phyloP scores from a whole-genome alignment of 768 basidiomycete species.

The Boletus pseudo-olivaceus region DNA sequence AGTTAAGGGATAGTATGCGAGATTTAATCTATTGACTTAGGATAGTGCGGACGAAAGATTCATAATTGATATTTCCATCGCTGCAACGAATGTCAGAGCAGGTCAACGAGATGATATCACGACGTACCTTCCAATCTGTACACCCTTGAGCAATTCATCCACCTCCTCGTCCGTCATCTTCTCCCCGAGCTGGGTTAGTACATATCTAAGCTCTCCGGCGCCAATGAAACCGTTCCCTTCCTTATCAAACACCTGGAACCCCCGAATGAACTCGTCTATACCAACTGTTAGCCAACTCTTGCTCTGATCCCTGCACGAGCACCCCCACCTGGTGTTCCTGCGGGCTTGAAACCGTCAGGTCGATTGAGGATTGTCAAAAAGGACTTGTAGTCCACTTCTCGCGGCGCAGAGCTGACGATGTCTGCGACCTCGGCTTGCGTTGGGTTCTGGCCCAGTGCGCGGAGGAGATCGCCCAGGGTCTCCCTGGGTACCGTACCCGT shows the following conservation, averaged over 20 bases:
- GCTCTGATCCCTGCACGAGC: neutral
- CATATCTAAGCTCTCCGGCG: conserved; percentile 66
- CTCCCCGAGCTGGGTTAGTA: conserved; percentile 94
- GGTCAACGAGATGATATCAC: neutral
- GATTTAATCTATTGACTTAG: conserved; percentile 63
- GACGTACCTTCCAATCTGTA: conserved; percentile 85
- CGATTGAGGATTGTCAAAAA: conserved; percentile 91
- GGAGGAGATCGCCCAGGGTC: conserved; percentile 85
- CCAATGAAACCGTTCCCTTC: conserved; percentile 73
- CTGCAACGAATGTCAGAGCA: conserved; percentile 37
- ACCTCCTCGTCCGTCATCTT: conserved; percentile 99
- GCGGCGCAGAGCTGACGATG: conserved; percentile 66
- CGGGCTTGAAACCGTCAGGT: conserved; percentile 95
- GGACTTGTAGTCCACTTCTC: conserved; percentile 89
- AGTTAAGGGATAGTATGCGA: neutral
- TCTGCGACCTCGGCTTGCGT: conserved; percentile 96
- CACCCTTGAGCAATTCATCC: conserved; percentile 94
- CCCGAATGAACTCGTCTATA: conserved; percentile 98
- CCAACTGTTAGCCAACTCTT: neutral
- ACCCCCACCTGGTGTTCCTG: conserved; percentile 82
- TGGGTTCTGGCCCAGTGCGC: conserved; percentile 97
- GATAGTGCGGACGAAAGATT: conserved; percentile 93
- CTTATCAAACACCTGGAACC: conserved; percentile 97
- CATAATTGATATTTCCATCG: conserved; percentile 97
- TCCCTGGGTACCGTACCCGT: conserved; percentile 86